These are phyloP conservation scores for Saccharum spontaneum DNA, from an alignment of 176 grass and related monocot species.

Conservation along the genomic window DNA sequence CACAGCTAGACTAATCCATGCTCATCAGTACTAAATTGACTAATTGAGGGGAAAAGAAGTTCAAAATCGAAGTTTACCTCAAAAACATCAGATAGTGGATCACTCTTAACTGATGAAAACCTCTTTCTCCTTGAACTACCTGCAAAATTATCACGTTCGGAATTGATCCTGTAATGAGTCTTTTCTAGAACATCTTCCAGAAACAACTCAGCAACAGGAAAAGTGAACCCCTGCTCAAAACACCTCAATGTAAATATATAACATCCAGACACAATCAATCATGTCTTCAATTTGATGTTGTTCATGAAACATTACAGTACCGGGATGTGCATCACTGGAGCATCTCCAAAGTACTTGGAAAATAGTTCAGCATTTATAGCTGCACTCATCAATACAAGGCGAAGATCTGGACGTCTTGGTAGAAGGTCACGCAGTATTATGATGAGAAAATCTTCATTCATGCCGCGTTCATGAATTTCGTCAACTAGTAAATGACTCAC, in stretches of 20 bases:
- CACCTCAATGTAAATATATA: conserved; percentile 12
- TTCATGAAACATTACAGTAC: conserved; percentile 48
- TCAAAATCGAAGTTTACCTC: conserved; percentile 52
- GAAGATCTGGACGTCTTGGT: conserved; percentile 75
- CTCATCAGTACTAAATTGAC: conserved; percentile 11
- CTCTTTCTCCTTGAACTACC: conserved; percentile 82
- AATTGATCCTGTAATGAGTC: conserved; percentile 71
- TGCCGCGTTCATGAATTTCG: conserved; percentile 97
- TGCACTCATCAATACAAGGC: conserved; percentile 95
- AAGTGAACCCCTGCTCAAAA: conserved; percentile 80
- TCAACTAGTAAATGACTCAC: conserved; percentile 90
- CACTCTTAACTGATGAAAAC: conserved; percentile 54
- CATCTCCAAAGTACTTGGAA: conserved; percentile 85
- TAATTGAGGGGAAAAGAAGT: neutral
- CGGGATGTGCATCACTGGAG: conserved; percentile 88
- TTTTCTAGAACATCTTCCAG: conserved; percentile 90
- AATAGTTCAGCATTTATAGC: conserved; percentile 96
- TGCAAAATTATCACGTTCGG: conserved; percentile 67
- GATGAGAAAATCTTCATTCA: conserved; percentile 99
- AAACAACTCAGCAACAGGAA: conserved; percentile 80
- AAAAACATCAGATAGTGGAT: conserved; percentile 81
- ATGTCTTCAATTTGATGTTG: conserved; percentile 22
- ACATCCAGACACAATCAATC: neutral
- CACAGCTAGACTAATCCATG: conserved; percentile 1
- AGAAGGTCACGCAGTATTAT: conserved; percentile 93